phyloP scores from a whole-genome alignment of 2,329 filamentous ascomycete genomes.

The Trichoderma sp. region DNA sequence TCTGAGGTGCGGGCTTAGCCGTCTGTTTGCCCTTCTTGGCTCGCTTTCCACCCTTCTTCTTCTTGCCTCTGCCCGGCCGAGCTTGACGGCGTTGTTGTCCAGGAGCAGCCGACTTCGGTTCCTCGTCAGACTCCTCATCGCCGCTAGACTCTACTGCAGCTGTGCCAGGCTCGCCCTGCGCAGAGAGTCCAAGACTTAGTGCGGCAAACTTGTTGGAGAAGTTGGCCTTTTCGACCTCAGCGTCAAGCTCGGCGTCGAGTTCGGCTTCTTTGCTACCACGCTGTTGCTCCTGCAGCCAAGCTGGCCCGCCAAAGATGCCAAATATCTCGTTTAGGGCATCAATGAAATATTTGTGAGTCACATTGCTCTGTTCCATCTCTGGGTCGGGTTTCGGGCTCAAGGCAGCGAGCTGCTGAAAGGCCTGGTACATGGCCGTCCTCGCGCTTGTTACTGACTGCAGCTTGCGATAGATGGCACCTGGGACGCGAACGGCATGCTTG shows the following conservation, averaged over 20 bases:
- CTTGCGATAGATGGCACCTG: background rate
- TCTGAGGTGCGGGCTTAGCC: background rate
- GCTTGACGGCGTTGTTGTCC: background rate
- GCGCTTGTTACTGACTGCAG: background rate
- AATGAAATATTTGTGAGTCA: background rate
- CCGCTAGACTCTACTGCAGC: background rate
- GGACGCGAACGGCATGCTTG: background rate
- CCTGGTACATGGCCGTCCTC: background rate
- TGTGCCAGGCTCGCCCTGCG: background rate
- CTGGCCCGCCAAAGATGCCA: background rate
- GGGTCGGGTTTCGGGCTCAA: background rate
- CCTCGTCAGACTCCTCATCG: background rate
- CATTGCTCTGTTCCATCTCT: background rate
- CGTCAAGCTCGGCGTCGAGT: background rate
- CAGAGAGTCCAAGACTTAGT: background rate
- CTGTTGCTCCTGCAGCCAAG: background rate
- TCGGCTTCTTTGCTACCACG: background rate
- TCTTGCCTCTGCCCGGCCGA: background rate
- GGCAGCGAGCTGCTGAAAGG: background rate
- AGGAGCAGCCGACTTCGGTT: background rate
- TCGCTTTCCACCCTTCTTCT: background rate
- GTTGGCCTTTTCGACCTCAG: background rate
- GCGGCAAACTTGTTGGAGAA: background rate
- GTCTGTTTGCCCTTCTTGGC: background rate
- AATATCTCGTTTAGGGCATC: background rate